A percentile compares a stretch with the other conserved stretches of the same genome.
Conservation (phyloP, 2,329 filamentous ascomycete genomes). For the Diaporthe australafricana region DNA sequence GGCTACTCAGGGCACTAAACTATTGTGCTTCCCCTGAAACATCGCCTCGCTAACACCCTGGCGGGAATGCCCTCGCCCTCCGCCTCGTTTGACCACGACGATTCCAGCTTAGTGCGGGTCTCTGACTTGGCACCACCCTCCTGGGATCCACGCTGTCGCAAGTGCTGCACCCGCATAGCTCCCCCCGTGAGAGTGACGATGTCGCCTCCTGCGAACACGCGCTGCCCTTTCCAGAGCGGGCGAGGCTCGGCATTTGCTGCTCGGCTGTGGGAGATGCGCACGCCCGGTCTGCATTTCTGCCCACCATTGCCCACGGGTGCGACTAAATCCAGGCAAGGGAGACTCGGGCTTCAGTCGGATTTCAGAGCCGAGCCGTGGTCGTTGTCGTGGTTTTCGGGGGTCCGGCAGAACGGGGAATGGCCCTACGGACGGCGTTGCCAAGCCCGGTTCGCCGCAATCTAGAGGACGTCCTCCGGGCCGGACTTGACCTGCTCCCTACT, state of each 20-base stretch:
- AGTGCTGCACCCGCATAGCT: neutral
- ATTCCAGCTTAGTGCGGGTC: constrained; percentile 25
- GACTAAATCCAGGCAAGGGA: neutral
- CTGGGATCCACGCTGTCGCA: constrained; percentile 23
- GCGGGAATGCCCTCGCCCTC: constrained; percentile 32
- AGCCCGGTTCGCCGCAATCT: neutral
- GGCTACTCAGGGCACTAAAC: constrained; percentile 1
- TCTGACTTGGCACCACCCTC: neutral
- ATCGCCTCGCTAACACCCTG: neutral
- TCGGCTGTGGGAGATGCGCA: neutral
- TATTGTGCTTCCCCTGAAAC: constrained; percentile 32
- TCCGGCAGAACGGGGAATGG: neutral
- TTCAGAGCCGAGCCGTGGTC: neutral
- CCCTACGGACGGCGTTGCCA: neutral
- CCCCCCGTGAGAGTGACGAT: neutral
- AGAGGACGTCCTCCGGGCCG: neutral
- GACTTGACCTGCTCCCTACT: neutral
- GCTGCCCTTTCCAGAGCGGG: neutral
- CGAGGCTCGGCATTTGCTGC: neutral
- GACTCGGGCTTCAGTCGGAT: neutral
- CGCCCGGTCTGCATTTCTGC: neutral
- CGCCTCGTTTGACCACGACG: constrained; percentile 29
- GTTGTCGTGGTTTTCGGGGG: neutral
- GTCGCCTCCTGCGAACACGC: neutral
- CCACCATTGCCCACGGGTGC: neutral